Evolutionary conservation across 116 monocot species (phyloP).

Genomic region (Cymodocea nodosa): DNA sequence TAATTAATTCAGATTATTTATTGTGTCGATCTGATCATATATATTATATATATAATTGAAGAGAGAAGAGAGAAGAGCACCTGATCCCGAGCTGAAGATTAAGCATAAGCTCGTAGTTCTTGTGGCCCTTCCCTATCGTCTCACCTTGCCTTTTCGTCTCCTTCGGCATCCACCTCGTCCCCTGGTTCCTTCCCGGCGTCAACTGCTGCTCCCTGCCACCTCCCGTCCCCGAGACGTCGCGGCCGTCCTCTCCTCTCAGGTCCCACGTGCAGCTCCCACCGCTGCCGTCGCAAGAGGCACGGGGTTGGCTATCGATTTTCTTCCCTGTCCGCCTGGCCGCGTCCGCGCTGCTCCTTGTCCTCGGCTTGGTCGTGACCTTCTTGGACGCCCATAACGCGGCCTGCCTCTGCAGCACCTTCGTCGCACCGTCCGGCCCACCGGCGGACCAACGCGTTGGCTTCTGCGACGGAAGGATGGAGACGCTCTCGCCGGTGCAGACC

Average conservation of each 20-base stretch:
- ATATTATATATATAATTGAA: too few species aligned
- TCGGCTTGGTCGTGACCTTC: slow-evolving; percentile 6
- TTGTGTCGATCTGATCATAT: too few species aligned
- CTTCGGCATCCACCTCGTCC: slow-evolving; percentile 24
- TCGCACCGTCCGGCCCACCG: not conserved
- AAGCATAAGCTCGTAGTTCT: slow-evolving; percentile 97
- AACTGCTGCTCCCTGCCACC: not conserved
- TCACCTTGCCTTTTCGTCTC: slow-evolving; percentile 67
- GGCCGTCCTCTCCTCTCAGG: too few species aligned
- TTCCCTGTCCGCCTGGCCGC: not conserved
- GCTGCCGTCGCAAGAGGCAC: not conserved
- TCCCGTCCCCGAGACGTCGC: not conserved
- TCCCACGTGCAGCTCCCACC: not conserved
- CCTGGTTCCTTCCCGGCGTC: slow-evolving; percentile 1
- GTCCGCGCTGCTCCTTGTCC: slow-evolving; percentile 12
- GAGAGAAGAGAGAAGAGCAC: slow-evolving; percentile 5
- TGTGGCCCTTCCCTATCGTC: slow-evolving; percentile 80
- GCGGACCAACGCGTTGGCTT: slow-evolving; percentile 41
- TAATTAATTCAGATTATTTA: too few species aligned
- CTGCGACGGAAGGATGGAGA: slow-evolving; percentile 52
- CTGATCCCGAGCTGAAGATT: slow-evolving; percentile 97
- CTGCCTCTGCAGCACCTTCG: not conserved
- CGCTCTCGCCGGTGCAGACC: slow-evolving; percentile 22
- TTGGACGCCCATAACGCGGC: not conserved
- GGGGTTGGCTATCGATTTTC: not conserved